Evolutionary conservation across 2,329 filamentous ascomycete genomes (phyloP), one percentile per base, ranked within the genome.

Genomic region (Fusarium miscanthi): DNA sequence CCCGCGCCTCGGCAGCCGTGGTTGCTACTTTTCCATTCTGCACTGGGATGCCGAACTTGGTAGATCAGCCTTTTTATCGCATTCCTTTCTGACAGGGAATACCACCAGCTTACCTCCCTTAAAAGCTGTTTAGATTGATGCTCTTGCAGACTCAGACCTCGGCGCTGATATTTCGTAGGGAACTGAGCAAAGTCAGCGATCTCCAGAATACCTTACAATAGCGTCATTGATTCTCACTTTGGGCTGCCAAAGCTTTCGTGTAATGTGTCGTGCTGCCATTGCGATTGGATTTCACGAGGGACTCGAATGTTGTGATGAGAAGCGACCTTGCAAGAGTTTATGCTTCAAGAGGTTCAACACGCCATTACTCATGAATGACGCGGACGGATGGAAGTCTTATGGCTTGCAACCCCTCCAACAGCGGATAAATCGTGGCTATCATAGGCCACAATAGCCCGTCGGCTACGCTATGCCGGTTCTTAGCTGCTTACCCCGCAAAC

Each of bases 281-380:
- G 19, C 31, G 10, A n/a, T 21, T 17, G 8, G 8, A 27, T 45
- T 45, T 21, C 23, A 14, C 25, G 11, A 23, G 42, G 9, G 25
- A 23, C 2, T 8, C 23, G 3, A 58, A 19, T 6, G 19, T 1
- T 40, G 7, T 19, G 2, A 49, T 3, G 6, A 13, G 16, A 40
- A 40, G n/a, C n/a, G 1, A 17, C 3, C 3, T 5, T 14, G 16
- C 2, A 0, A 2, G 5, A 35, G 4, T 11, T 21, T 14, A 8
- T 16, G 8, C 2, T 21, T 5, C 8, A 33, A 33, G 11, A 23
- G 8, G 16, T 49, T 14, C 11, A 19, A 19, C 8, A 10, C 4
- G 11, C 17, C 2, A 8, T 27, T 27, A 21, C 6, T 2, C 17
- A 4, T 52, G 31, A 25, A 52, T 52, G 48, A 52, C 31, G 48